Conservation (phyloP, 257 asterid genomes). For the Petunia axillaris region DNA sequence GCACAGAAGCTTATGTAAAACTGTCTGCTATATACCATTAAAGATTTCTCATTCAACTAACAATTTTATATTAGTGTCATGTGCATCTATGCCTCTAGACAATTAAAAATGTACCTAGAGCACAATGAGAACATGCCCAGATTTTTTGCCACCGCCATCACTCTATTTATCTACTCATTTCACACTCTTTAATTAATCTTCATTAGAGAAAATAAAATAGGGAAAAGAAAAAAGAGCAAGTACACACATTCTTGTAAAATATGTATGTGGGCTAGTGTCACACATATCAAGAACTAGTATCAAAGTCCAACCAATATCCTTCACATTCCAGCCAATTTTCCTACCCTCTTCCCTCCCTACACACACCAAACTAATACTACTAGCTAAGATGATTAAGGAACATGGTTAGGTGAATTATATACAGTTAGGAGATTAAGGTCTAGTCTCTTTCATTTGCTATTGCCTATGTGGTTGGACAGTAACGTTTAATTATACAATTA, state of each 20-base stretch:
- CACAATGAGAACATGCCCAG: conserved; percentile 34
- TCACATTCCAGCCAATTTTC: conserved; percentile 18
- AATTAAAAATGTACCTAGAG: not conserved
- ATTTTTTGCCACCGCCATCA: conserved; percentile 35
- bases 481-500: not conserved
- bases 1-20: not conserved
- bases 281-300: conserved; percentile 1
- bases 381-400: not conserved
- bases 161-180: conserved; percentile 22
- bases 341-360: not conserved
- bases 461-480: too few species aligned
- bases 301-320: conserved; percentile 17
- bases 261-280: not conserved
- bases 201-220: conserved; percentile 5
- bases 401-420: too few species aligned
- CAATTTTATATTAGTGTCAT: not conserved
- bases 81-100: not conserved
- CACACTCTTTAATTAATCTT: not conserved
- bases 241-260: conserved; percentile 13
- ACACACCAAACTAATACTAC: not conserved
- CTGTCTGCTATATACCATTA: not conserved
- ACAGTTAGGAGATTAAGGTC: too few species aligned
- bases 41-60: not conserved
- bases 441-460: too few species aligned
- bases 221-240: not conserved